A percentile compares a stretch with the other conserved stretches of the same genome.
Conservation (phyloP, 2,329 filamentous ascomycete genomes). For the Dothistroma pini region DNA sequence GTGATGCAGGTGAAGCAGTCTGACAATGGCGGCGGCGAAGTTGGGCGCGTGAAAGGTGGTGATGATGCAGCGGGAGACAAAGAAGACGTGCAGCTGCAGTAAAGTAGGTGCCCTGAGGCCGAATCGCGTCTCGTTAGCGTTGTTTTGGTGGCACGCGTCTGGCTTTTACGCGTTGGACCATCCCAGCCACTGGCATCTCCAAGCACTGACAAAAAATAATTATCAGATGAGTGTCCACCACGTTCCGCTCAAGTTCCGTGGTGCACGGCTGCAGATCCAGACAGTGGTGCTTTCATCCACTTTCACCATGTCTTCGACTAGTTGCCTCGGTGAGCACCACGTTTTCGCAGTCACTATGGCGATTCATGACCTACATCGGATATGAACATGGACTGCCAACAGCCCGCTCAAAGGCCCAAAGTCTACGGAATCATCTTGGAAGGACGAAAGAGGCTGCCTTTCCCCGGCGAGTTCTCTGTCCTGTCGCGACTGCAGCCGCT, state of each 20-base stretch:
- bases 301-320: background rate
- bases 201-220: background rate
- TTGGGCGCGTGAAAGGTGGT: constrained; percentile 1
- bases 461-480: no score
- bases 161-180: background rate
- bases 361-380: no score
- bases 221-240: background rate
- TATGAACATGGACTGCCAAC: no score
- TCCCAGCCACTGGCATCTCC: constrained; percentile 4
- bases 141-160: background rate
- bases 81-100: constrained; percentile 9
- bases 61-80: constrained; percentile 6
- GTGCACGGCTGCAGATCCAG: background rate
- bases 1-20: constrained; percentile 8
- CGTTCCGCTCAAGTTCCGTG: background rate
- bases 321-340: background rate
- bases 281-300: background rate
- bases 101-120: background rate
- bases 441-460: no score
- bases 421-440: no score
- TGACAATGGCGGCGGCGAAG: constrained; percentile 11
- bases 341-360: no score
- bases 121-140: background rate
- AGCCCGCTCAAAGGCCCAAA: no score
- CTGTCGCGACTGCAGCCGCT: no score